Evolutionary conservation across 2,329 filamentous ascomycete genomes (phyloP), one percentile per base, ranked within the genome.

Genomic region (Aureobasidium sp.): DNA sequence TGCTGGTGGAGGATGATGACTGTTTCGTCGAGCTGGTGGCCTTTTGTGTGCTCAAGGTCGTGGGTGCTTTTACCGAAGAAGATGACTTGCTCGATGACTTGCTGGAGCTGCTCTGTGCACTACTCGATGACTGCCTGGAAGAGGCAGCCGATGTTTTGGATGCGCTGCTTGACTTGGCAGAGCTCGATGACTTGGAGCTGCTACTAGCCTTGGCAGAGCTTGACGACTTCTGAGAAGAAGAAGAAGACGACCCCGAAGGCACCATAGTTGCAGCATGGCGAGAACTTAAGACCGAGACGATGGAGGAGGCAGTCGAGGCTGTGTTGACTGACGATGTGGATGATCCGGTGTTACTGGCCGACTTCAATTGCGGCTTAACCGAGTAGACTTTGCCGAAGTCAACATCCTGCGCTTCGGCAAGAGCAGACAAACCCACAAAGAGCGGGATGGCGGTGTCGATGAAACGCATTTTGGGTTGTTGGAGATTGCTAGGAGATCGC

Each of bases 381-480:
- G 60, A 57, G 21, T 62, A 62, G 51, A 62, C 36, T 42, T 62
- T 39, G 51, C 25, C 30, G 32, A 62, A 62, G 36, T 62, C 51
- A 5, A 62, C 37, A 27, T 53, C n/a, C 45, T 62, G 60, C 8
- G 51, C 60, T 37, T 58, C 60, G 21, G 30, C 60, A 25, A 62
- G 36, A 2, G 60, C 10, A 11, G 60, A 57, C 44, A 62, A 50
- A 14, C 50, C 51, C 10, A 25, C 50, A 11, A 62, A 25, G n/a
- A 62, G 25, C 13, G 60, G 50, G 14, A 62, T 21, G 5, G 60
- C 51, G 21, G 60, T 36, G 32, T 58, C 51, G 14, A 49, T 3
- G 16, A 57, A 3, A 58, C 60, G 60, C 60, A 62, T 62, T 10
- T 48, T 62, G 55, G n/a, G n/a, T 25, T 14, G 16, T 34, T 3